Percentiles rank a stretch among this genome's conserved stretches.
Conservation (phyloP, 768 basidiomycete genomes). For the Psilocybe cubensis region DNA sequence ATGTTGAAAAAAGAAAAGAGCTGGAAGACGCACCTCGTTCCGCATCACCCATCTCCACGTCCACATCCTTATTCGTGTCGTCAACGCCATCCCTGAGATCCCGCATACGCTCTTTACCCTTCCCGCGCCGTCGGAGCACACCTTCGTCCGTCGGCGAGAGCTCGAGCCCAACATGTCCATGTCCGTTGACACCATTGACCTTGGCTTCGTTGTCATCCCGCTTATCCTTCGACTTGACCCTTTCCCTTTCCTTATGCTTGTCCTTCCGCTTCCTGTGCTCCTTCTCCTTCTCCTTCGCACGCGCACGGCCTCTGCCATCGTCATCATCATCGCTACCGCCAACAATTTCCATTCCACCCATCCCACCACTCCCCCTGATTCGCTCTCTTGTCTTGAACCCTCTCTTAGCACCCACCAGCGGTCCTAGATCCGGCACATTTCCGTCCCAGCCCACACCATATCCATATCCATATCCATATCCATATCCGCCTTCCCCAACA, state of each 20-base stretch:
- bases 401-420: constrained; percentile 59
- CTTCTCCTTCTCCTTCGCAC: background rate
- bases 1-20: background rate
- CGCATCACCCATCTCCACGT: constrained; percentile 16
- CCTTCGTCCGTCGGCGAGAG: background rate
- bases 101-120: constrained; percentile 19
- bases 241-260: constrained; percentile 14
- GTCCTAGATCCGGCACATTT: constrained; percentile 55
- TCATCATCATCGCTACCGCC: no score
- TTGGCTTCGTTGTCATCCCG: no score
- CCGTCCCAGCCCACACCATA: no score
- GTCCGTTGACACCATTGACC: background rate
- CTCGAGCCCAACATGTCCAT: background rate
- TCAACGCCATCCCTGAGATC: constrained; percentile 15
- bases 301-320: no score
- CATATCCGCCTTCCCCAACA: background rate
- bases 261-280: constrained; percentile 10
- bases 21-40: background rate
- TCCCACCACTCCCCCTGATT: constrained; percentile 59
- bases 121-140: background rate
- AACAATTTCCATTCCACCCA: constrained; percentile 40
- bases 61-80: constrained; percentile 12
- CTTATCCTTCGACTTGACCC: no score
- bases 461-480: background rate
- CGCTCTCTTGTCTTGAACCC: constrained; percentile 67